Conservation (phyloP, 2,329 filamentous ascomycete species). For the Arthrobotrys iridis region DNA sequence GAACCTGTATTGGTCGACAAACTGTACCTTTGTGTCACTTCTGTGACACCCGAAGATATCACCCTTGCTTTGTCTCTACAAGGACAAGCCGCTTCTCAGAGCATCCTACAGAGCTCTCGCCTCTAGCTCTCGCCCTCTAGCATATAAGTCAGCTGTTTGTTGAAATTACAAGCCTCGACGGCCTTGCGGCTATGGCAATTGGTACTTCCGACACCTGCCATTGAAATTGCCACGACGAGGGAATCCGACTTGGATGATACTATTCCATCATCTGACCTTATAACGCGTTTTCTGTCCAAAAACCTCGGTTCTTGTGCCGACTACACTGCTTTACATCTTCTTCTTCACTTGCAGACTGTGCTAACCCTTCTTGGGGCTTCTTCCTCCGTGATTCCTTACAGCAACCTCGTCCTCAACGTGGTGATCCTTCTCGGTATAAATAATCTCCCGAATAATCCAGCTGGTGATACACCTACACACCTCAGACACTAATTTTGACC, state of each 20-base stretch:
- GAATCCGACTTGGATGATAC: slow-evolving; percentile 12
- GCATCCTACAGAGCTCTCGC: not conserved
- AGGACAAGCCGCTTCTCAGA: slow-evolving; percentile 30
- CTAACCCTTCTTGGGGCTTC: slow-evolving; percentile 50
- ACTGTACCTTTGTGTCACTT: slow-evolving; percentile 35
- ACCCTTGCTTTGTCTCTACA: slow-evolving; percentile 8
- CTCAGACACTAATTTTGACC: not conserved
- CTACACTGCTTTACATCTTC: slow-evolving; percentile 18
- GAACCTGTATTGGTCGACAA: slow-evolving; percentile 52
- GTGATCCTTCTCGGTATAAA: slow-evolving; percentile 41
- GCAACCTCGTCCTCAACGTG: slow-evolving; percentile 39
- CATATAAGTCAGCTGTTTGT: slow-evolving; percentile 42
- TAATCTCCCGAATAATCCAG: not conserved
- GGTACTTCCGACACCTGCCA: slow-evolving; percentile 6
- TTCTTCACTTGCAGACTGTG: slow-evolving; percentile 44
- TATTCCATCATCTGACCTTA: not conserved
- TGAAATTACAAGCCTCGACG: slow-evolving; percentile 28
- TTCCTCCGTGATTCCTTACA: slow-evolving; percentile 44
- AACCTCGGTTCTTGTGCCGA: slow-evolving; percentile 20
- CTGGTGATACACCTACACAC: not conserved
- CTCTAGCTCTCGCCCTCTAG: slow-evolving; percentile 40
- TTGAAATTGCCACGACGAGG: not conserved
- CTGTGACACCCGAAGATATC: slow-evolving; percentile 33
- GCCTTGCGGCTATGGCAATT: slow-evolving; percentile 34
- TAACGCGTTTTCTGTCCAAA: slow-evolving; percentile 24